Percentiles rank a stretch among this genome's conserved stretches.
These are phyloP conservation scores for Thielaviopsis populi DNA, from an alignment of 2,329 filamentous ascomycete species.

Conservation along the genomic window DNA sequence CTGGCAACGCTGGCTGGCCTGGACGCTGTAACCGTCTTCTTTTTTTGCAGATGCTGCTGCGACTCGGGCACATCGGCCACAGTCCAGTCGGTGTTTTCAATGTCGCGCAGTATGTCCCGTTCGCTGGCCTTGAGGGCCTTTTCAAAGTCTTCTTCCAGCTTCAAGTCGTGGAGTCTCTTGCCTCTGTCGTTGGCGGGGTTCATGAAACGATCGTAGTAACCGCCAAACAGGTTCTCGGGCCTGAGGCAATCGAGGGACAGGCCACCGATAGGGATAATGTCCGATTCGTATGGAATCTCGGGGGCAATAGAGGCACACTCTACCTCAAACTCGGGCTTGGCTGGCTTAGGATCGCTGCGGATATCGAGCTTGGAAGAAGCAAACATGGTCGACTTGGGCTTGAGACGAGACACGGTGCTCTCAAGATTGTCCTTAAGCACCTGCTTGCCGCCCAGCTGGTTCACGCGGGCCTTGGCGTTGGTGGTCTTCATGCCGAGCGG, in stretches of 20 bases:
- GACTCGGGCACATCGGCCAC: conserved; percentile 40
- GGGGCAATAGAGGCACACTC: conserved; percentile 72
- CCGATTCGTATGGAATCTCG: conserved; percentile 52
- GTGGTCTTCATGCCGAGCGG: conserved; percentile 90
- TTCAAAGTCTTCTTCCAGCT: conserved; percentile 40
- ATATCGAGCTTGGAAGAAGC: conserved; percentile 30
- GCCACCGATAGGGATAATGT: conserved; percentile 45
- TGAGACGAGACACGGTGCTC: conserved; percentile 33
- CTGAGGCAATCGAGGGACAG: conserved; percentile 44
- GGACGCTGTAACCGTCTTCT: neutral
- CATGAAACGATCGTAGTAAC: conserved; percentile 45
- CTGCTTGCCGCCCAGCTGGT: conserved; percentile 47
- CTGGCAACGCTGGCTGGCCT: conserved; percentile 18
- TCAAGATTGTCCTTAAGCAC: conserved; percentile 46
- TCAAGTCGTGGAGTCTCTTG: conserved; percentile 44
- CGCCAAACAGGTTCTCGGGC: conserved; percentile 43
- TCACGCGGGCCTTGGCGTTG: conserved; percentile 64
- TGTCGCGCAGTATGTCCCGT: conserved; percentile 50
- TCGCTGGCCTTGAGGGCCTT: conserved; percentile 43
- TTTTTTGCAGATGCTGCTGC: conserved; percentile 13
- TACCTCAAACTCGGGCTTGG: conserved; percentile 50
- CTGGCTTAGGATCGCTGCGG: conserved; percentile 24
- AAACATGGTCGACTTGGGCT: conserved; percentile 39
- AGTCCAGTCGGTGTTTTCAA: conserved; percentile 48
- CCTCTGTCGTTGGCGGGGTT: conserved; percentile 54